These are phyloP conservation scores for Gracilariopsis chorda DNA, from an alignment of 23 red algal genomes.

Conservation along the genomic window DNA sequence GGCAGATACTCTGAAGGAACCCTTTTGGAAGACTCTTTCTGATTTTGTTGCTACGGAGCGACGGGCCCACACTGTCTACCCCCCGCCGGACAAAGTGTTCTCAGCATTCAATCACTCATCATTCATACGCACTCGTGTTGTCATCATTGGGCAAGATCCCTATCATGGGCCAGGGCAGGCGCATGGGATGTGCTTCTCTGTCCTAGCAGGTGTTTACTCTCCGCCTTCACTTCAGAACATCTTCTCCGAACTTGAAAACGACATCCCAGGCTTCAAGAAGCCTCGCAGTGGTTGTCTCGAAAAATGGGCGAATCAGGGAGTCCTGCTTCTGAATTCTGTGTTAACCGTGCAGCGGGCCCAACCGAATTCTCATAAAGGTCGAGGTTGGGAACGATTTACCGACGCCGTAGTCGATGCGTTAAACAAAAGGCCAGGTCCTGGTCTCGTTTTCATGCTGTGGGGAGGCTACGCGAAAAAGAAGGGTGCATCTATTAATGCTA, in stretches of 20 bases:
- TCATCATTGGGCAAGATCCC: slow-evolving; percentile 98
- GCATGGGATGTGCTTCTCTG: slow-evolving; percentile 94
- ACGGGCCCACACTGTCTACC: slow-evolving; percentile 29
- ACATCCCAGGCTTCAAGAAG: slow-evolving; percentile 66
- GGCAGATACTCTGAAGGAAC: slow-evolving; percentile 30
- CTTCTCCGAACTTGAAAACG: slow-evolving; percentile 77
- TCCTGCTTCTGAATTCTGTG: slow-evolving; percentile 94
- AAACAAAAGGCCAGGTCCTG: slow-evolving; percentile 36
- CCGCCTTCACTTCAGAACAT: slow-evolving; percentile 94
- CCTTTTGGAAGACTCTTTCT: slow-evolving; percentile 33
- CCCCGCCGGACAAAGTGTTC: slow-evolving; percentile 70
- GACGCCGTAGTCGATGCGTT: slow-evolving; percentile 88
- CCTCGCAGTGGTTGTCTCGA: slow-evolving; percentile 77
- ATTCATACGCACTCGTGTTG: slow-evolving; percentile 76
- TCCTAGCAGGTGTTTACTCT: slow-evolving; percentile 66
- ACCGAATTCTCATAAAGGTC: slow-evolving; percentile 68
- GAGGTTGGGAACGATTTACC: slow-evolving; percentile 95
- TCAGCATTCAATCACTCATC: slow-evolving; percentile 79
- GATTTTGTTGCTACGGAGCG: slow-evolving; percentile 23
- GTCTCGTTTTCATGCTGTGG: slow-evolving; percentile 97
- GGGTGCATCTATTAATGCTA: slow-evolving; percentile 59
- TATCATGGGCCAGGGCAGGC: slow-evolving; percentile 94
- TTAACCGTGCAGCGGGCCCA: slow-evolving; percentile 86
- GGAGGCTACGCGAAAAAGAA: slow-evolving; percentile 95
- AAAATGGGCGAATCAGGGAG: slow-evolving; percentile 95